Percentiles rank a stretch among this genome's conserved stretches.
These are phyloP conservation scores for Alloascoidea africana DNA, from an alignment of 805 yeast species.

Conservation along the genomic window DNA sequence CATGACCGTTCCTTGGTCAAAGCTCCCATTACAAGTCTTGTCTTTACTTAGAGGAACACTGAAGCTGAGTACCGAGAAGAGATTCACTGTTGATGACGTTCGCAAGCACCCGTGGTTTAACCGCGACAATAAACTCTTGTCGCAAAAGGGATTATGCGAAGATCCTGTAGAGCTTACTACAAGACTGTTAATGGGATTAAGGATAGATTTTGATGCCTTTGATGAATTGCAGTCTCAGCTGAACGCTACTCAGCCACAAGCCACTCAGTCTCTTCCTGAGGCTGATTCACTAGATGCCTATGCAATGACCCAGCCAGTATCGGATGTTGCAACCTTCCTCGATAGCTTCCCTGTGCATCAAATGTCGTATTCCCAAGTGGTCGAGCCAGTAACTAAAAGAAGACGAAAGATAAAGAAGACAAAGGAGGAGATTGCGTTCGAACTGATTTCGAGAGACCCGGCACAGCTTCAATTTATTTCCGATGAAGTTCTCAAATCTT, in stretches of 20 bases:
- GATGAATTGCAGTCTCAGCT: constrained; percentile 7
- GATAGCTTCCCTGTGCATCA: constrained; percentile 4
- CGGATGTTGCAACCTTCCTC: neutral
- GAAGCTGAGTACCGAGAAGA: constrained; percentile 28
- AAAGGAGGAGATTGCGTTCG: constrained; percentile 19
- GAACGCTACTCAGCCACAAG: neutral
- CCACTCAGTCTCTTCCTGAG: constrained; percentile 2
- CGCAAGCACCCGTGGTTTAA: constrained; percentile 42
- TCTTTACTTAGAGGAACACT: constrained; percentile 38
- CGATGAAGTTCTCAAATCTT: constrained; percentile 6
- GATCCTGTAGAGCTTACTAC: constrained; percentile 37
- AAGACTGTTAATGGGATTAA: constrained; percentile 32
- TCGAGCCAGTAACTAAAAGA: constrained; percentile 17
- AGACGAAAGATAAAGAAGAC: constrained; percentile 12
- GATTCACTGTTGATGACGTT: constrained; percentile 27
- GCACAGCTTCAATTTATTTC: constrained; percentile 31
- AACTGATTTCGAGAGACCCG: constrained; percentile 32
- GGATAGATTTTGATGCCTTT: constrained; percentile 20
- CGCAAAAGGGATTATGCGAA: constrained; percentile 32
- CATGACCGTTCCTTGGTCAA: constrained; percentile 37
- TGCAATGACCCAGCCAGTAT: constrained; percentile 4
- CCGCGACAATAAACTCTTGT: constrained; percentile 25
- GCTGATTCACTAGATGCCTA: constrained; percentile 4
- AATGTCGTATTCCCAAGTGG: constrained; percentile 9
- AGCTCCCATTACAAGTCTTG: constrained; percentile 29